phyloP scores from a whole-genome alignment of 2,329 filamentous ascomycete genomes.

The Falciphora oryzae region DNA sequence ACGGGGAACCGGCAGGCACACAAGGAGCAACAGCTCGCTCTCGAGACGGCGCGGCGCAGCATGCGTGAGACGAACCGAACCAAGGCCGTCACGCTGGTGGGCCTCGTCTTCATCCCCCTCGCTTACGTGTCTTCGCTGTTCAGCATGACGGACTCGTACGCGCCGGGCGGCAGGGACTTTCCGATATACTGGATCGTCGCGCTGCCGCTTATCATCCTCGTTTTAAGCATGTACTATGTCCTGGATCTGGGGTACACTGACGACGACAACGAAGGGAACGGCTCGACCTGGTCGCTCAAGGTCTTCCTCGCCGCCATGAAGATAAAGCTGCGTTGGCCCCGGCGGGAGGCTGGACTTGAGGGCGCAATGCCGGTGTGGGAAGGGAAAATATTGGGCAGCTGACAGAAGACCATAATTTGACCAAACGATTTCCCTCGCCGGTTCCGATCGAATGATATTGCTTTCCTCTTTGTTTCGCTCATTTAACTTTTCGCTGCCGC shows the following conservation, averaged over 20 bases:
- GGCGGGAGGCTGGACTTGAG: neutral
- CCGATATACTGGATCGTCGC: conserved; percentile 19
- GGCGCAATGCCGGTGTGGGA: neutral
- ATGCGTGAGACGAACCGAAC: conserved; percentile 21
- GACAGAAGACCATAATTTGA: neutral
- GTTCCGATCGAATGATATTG: too few relatives aligned
- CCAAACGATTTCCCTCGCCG: too few relatives aligned
- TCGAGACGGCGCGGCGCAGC: conserved; percentile 14
- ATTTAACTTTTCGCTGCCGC: too few relatives aligned
- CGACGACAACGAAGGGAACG: conserved; percentile 13
- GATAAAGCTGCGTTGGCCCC: conserved; percentile 5
- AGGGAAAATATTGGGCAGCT: neutral
- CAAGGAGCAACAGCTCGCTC: conserved; percentile 18
- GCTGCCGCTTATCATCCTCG: conserved; percentile 16
- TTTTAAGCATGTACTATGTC: conserved; percentile 16
- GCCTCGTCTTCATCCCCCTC: conserved; percentile 19
- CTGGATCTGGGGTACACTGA: conserved; percentile 18
- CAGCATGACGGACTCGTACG: conserved; percentile 19
- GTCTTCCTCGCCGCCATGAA: conserved; percentile 12
- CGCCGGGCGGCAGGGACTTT: conserved; percentile 16
- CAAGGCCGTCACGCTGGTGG: conserved; percentile 20
- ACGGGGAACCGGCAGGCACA: conserved; percentile 20
- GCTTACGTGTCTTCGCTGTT: conserved; percentile 18
- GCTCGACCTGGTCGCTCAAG: conserved; percentile 16
- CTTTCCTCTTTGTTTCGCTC: too few relatives aligned